Evolutionary conservation across 2,329 filamentous ascomycete species (phyloP).

Genomic region (Fusarium xylarioides): DNA sequence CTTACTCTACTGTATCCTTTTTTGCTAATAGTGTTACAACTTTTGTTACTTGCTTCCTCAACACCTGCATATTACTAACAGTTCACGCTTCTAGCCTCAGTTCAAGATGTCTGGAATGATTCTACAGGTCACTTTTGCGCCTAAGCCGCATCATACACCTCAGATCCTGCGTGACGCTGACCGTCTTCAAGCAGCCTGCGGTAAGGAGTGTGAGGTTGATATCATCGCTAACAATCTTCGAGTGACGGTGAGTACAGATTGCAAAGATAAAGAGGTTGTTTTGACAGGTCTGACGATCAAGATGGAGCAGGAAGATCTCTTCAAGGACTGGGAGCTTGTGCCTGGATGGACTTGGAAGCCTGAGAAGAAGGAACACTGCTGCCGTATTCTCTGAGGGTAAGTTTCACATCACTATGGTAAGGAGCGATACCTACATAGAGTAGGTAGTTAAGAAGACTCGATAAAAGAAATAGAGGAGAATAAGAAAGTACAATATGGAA

Average conservation of each 20-base stretch:
- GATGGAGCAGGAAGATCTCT: background rate
- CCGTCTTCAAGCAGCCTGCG: background rate
- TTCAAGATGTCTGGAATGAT: background rate
- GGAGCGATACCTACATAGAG: rapidly evolving
- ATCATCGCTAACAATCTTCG: background rate
- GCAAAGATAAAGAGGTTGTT: background rate
- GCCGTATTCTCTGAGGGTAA: background rate
- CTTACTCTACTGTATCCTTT: rapidly evolving
- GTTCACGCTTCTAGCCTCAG: rapidly evolving
- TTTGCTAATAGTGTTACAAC: background rate
- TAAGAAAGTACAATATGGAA: background rate
- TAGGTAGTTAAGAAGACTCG: background rate
- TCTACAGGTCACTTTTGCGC: background rate
- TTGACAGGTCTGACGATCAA: background rate
- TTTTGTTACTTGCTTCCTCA: background rate
- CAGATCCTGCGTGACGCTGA: background rate
- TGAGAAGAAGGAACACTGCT: background rate
- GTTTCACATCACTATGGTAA: rapidly evolving
- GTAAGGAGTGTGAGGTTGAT: background rate
- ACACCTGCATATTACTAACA: rapidly evolving
- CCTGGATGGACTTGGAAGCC: background rate
- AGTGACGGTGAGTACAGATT: background rate
- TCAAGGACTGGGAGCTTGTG: background rate
- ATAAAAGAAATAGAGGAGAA: background rate
- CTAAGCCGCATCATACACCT: background rate